Base-by-base conservation (phyloP, 192 early-diverging fungal genomes). In the Backusella morwellensis region DNA sequence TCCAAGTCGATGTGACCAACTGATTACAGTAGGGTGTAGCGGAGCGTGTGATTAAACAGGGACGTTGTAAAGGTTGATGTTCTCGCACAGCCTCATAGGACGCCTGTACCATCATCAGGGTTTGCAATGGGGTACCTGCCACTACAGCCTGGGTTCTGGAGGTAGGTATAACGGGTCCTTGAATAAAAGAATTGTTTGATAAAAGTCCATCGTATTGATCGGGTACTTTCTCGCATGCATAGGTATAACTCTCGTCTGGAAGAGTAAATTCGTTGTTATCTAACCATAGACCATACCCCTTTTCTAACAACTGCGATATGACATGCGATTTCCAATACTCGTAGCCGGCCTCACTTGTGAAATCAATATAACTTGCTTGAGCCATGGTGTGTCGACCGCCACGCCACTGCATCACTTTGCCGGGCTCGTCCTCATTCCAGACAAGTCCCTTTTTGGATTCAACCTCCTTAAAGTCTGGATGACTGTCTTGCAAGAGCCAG, bases 21-120 rank as follows among this genome's bases (percentile, higher is more conserved):
- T 81, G 70, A 29, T 87, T 86, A 34, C 87, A 76, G 44, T 87
- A 85, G 40, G 85, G 77, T 8, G 80, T 78, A 8, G 75, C 76
- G 19, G 86, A 88, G 5, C 89, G 80, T 15, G 89, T 88, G n/a
- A 90, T 87, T 1, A 90, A 63, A 72, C 87, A 90, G 8, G 89
- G 86, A 17, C 89, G 41, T 15, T 81, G 76, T 2, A 35, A 21
- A 1, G 85, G 86, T 35, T 36, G 47, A 19, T 38, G 52, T 70
- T 85, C 80, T 19, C 71, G 40, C 72, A 89, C 84, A 44, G 89
- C 89, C 40, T 91, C 89, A 78, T 89, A 85, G 4, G 84, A 85
- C 42, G 87, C 84, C 66, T 81, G 76, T 12, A 89, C 85, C 89
- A 91, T 91, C 36, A 90, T 38, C 17, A 86, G 52, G 0, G 90